Conservation (phyloP, 75 land plant species). For the Sequoia sempervirens region DNA sequence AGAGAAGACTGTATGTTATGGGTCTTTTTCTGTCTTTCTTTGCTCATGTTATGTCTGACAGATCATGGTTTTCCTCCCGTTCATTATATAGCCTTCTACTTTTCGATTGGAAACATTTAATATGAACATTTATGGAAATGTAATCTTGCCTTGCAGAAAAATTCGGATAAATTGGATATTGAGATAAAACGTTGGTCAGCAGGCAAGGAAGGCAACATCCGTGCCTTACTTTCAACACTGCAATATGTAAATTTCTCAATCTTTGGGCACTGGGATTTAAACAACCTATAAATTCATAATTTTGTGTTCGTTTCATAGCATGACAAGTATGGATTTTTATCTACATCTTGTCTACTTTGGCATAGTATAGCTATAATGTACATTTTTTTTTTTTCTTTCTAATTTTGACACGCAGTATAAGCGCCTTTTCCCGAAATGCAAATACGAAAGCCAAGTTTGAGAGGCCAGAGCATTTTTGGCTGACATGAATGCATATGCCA, state of each 20-base stretch:
- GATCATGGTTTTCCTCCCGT: background rate
- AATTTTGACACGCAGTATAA: background rate
- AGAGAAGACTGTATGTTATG: slow-evolving; percentile 2
- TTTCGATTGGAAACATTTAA: background rate
- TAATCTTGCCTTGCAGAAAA: slow-evolving; percentile 12
- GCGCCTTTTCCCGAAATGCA: background rate
- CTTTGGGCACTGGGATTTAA: background rate
- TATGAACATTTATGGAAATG: background rate
- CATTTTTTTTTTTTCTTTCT: no score
- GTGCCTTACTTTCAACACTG: slow-evolving; percentile 79
- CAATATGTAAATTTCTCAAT: slow-evolving; percentile 56
- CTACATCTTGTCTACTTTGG: background rate
- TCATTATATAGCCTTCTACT: background rate
- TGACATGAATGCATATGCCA: background rate
- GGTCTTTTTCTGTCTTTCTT: background rate
- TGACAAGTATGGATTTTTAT: background rate
- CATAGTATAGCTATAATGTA: background rate
- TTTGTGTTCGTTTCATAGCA: background rate
- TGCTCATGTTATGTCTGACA: background rate
- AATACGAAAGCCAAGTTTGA: background rate
- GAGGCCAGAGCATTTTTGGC: background rate
- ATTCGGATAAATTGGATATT: slow-evolving; percentile 44
- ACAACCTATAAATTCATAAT: background rate
- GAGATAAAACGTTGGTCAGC: slow-evolving; percentile 72
- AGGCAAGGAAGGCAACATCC: slow-evolving; percentile 86